Evolutionary conservation across 2,329 filamentous ascomycete genomes (phyloP), one percentile per base, ranked within the genome.

Genomic region (Epichloe scottii): DNA sequence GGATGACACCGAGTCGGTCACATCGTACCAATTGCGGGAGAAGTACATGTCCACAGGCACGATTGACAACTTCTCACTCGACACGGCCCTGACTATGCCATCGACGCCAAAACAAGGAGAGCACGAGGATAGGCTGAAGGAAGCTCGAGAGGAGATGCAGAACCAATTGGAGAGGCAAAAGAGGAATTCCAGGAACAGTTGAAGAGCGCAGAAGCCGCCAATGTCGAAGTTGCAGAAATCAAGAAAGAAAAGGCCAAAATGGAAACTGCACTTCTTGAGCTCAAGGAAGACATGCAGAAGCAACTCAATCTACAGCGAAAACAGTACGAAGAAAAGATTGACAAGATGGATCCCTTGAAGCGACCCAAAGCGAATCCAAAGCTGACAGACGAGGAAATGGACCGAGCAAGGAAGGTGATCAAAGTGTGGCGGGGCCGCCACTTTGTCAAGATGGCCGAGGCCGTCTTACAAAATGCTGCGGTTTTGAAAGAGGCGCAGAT

Each of bases 1-100:
- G 51, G 91, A 96, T 51, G 93, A 97, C 64, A 81, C 84, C 50
- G 93, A 98, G 58, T 96, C 91, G 0, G 80, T 86, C 46, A 86
- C 84, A 30, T 96, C 91, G 0, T 96, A 90, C 62, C 85, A 89
- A 2, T 75, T 90, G 33, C 79, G 93, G 48, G 93, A 98, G 60
- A 97, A 97, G 63, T 97, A 97, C 67, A 80, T 95, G 71, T 96
- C 90, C 3, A 93, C 86, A 51, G 91, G 91, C 2, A 96, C 91
- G 0, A 77, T 97, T 49, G 93, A 98, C 68, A 96, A 95, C 63
- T 93, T 96, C 61, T 97, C 91, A 2, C 75, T 98, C 15, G 93
- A 98, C 64, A 98, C 93, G 1, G 85, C 84, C 12, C 75, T 98
- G 48, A 98, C 93, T 0, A 89, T 96, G 76, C 93, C 93, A 2